Conservation (phyloP, 306 rosid species). For the Dicorynia guianensis region DNA sequence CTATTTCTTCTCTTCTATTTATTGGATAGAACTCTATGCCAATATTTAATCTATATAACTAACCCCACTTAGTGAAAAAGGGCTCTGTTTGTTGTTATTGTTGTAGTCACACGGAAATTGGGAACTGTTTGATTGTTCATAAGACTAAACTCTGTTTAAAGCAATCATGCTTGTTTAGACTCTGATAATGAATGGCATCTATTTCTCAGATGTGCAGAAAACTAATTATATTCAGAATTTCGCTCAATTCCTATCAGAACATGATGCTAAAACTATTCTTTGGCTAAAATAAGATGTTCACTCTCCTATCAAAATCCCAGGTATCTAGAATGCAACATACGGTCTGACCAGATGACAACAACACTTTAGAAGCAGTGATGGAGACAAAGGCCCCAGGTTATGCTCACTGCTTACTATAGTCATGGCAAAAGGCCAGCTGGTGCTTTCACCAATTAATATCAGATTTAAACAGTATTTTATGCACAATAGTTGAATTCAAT, state of each 20-base stretch:
- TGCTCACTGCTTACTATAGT: constrained; percentile 1
- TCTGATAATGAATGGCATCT: not conserved
- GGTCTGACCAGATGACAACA: not conserved
- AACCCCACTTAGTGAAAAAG: too few relatives aligned
- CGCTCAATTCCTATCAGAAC: not conserved
- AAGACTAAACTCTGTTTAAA: constrained; percentile 2
- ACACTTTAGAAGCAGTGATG: not conserved
- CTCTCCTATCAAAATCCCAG: constrained; percentile 9
- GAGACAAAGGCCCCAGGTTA: not conserved
- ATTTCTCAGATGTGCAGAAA: constrained; percentile 4
- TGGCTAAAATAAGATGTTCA: constrained; percentile 10
- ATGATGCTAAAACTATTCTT: not conserved
- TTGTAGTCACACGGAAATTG: not conserved
- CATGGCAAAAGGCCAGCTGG: not conserved
- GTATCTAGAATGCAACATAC: constrained; percentile 9
- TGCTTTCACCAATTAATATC: constrained; percentile 18
- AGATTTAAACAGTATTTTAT: constrained; percentile 4
- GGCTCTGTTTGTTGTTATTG: too few relatives aligned
- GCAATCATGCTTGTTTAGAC: not conserved
- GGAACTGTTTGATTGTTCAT: constrained; percentile 21
- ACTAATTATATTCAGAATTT: not conserved
- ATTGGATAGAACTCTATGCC: not conserved
- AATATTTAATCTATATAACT: too few relatives aligned
- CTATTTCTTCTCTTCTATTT: constrained; percentile 15
- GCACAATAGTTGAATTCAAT: constrained; percentile 25